These are phyloP conservation scores for Paracorniculantispora psalliotae DNA, from an alignment of 2,329 filamentous ascomycete genomes.

Conservation along the genomic window DNA sequence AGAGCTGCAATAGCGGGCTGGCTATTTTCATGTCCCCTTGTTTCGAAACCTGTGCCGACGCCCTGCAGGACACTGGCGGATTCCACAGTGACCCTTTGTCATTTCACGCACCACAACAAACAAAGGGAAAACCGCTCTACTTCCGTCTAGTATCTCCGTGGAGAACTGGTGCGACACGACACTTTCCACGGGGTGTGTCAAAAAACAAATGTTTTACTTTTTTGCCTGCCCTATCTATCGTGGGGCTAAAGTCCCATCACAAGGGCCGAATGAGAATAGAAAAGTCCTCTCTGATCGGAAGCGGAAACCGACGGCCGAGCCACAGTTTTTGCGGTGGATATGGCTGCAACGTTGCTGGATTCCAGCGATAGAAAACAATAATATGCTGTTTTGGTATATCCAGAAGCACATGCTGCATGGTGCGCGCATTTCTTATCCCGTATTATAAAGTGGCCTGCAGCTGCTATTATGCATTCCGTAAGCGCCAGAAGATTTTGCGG, in stretches of 20 bases:
- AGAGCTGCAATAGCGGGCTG: too few relatives aligned
- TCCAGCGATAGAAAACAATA: background rate
- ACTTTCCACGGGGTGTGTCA: constrained; percentile 1
- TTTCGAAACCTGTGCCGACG: constrained; percentile 6
- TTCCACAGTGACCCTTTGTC: constrained; percentile 10
- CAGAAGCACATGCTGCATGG: background rate
- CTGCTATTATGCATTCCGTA: constrained; percentile 1
- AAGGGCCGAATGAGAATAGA: constrained; percentile 5
- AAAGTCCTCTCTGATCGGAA: constrained; percentile 8
- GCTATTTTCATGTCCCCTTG: background rate
- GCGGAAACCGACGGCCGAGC: constrained; percentile 5
- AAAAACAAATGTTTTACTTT: background rate
- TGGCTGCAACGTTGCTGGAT: background rate
- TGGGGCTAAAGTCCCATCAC: constrained; percentile 1
- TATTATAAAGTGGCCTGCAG: background rate
- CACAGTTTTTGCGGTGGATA: background rate
- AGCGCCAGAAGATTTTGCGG: background rate
- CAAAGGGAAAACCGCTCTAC: background rate
- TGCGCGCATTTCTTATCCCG: background rate
- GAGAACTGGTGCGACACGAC: background rate
- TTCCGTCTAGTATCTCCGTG: background rate
- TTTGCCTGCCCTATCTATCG: constrained; percentile 3
- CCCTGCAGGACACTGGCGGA: background rate
- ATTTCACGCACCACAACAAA: background rate
- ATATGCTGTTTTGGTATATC: background rate